Percentiles rank a stretch among this genome's conserved stretches.
Evolutionary conservation across 1,284 basidiomycete species (phyloP).

Genomic region (Puccinia coronata): DNA sequence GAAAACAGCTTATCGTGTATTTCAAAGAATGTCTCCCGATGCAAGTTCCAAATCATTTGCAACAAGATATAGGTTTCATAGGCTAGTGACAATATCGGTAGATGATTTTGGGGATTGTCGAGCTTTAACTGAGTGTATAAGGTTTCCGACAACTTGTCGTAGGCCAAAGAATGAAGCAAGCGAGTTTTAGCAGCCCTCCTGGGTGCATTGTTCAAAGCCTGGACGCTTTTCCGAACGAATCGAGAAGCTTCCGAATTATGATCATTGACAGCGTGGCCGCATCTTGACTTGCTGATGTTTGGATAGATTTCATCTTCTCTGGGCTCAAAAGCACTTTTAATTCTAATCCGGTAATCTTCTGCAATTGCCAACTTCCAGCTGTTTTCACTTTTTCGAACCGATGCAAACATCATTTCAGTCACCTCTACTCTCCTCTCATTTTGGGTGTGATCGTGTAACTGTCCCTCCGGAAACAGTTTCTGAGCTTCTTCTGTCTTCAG

Average conservation of each 20-base stretch:
- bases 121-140: conserved; percentile 1
- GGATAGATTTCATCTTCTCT: neutral
- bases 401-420: neutral
- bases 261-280: neutral
- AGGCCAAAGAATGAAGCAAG: neutral
- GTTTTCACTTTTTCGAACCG: neutral
- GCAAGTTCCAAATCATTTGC: neutral
- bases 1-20: neutral
- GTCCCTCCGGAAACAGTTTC: neutral
- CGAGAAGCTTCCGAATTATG: neutral
- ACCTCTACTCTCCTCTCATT: neutral
- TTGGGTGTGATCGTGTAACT: neutral
- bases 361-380: neutral
- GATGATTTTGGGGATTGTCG: neutral
- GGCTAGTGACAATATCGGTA: neutral
- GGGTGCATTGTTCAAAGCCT: neutral
- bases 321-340: neutral
- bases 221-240: neutral
- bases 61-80: neutral
- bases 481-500: neutral
- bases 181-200: neutral
- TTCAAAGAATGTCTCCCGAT: neutral
- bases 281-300: neutral
- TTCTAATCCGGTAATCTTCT: neutral
- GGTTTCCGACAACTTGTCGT: neutral